These are phyloP conservation scores for Chaetomium strumarium DNA, from an alignment of 2,329 filamentous ascomycete genomes.

Conservation along the genomic window DNA sequence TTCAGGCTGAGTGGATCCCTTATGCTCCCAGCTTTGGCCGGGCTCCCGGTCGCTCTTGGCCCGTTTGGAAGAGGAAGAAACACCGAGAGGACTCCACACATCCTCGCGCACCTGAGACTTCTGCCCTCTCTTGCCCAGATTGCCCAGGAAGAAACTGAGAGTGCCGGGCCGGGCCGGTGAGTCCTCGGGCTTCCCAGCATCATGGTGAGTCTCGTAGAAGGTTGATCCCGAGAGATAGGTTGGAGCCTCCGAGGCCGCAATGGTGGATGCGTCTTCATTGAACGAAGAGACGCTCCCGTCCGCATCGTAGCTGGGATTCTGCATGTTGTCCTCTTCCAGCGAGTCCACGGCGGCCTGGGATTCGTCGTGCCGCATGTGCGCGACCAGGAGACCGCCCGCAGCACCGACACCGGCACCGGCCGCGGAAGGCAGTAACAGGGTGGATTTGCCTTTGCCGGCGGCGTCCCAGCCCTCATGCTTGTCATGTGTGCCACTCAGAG, in stretches of 20 bases:
- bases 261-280: conserved; percentile 22
- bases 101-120: conserved; percentile 4
- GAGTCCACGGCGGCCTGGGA: conserved; percentile 5
- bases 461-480: conserved; percentile 12
- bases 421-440: conserved; percentile 6
- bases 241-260: conserved; percentile 21
- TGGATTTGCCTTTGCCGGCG: conserved; percentile 5
- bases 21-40: neutral
- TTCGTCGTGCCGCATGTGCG: conserved; percentile 17
- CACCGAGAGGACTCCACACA: neutral
- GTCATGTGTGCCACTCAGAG: neutral
- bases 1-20: neutral
- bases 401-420: conserved; percentile 9
- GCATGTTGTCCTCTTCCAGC: conserved; percentile 7
- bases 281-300: conserved; percentile 19
- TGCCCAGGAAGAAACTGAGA: conserved; percentile 11
- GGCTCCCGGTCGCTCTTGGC: conserved; percentile 23
- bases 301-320: conserved; percentile 4
- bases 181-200: conserved; percentile 11
- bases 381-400: conserved; percentile 16
- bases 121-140: conserved; percentile 4
- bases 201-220: conserved; percentile 17
- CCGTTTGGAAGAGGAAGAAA: conserved; percentile 13
- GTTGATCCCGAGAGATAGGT: conserved; percentile 22
- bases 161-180: conserved; percentile 13